These are phyloP conservation scores for Pseudocercospora cruenta DNA, from an alignment of 2,329 filamentous ascomycete genomes.

Conservation along the genomic window DNA sequence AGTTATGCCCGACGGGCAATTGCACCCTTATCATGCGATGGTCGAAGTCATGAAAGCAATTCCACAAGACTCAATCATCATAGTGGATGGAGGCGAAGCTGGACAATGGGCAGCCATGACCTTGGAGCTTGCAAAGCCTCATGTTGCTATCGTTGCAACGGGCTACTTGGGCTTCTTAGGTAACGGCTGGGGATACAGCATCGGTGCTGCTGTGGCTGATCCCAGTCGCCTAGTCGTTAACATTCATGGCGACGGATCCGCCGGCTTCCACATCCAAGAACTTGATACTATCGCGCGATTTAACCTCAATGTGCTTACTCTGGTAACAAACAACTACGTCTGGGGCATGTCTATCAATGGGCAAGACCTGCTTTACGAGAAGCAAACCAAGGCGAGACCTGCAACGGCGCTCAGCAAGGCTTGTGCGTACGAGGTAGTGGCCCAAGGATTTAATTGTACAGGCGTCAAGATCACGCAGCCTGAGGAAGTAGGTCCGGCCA, in stretches of 20 bases:
- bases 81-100: slow-evolving; percentile 48
- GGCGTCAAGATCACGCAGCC: slow-evolving; percentile 35
- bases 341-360: slow-evolving; percentile 53
- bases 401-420: slow-evolving; percentile 34
- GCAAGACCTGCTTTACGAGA: slow-evolving; percentile 49
- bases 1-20: slow-evolving; percentile 35
- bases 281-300: slow-evolving; percentile 51
- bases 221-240: slow-evolving; percentile 46
- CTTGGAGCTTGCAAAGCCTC: slow-evolving; percentile 34
- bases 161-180: slow-evolving; percentile 52
- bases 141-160: slow-evolving; percentile 36
- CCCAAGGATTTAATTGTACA: slow-evolving; percentile 44
- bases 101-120: slow-evolving; percentile 43
- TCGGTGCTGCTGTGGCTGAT: slow-evolving; percentile 50
- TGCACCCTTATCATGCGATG: slow-evolving; percentile 51
- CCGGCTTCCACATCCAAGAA: slow-evolving; percentile 52
- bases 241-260: slow-evolving; percentile 51
- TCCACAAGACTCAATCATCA: slow-evolving; percentile 42
- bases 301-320: slow-evolving; percentile 46
- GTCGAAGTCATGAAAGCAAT: slow-evolving; percentile 43
- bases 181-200: slow-evolving; percentile 51
- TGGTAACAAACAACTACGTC: slow-evolving; percentile 50
- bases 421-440: slow-evolving; percentile 49
- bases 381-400: slow-evolving; percentile 37
- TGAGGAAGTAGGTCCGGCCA: slow-evolving; percentile 37